These are phyloP conservation scores for Neckera pumila DNA, from an alignment of 225 moss, liverwort and hornwort species.

Conservation along the genomic window DNA sequence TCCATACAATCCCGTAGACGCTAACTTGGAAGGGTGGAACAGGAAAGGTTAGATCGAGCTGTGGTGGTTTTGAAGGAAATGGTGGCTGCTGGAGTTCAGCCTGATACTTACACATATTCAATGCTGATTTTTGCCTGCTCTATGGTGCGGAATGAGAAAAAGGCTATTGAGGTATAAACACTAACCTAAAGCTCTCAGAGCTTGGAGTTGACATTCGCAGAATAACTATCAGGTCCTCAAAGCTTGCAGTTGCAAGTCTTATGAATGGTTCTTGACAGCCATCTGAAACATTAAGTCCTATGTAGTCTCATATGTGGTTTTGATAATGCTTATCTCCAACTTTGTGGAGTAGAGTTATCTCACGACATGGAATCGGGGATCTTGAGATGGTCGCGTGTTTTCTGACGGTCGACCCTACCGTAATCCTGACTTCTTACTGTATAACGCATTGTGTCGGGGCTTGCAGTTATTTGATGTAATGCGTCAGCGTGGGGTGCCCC, in stretches of 20 bases:
- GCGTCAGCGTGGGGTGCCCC: constrained; percentile 25
- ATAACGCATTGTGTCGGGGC: neutral
- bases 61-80: constrained; percentile 45
- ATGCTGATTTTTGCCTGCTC: constrained; percentile 67
- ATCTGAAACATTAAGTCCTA: neutral
- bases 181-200: neutral
- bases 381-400: neutral
- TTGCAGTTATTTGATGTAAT: constrained; percentile 38
- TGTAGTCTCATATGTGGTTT: neutral
- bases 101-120: constrained; percentile 49
- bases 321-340: neutral
- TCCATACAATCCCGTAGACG: neutral
- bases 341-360: neutral
- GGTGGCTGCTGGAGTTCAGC: constrained; percentile 40
- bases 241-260: neutral
- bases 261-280: neutral
- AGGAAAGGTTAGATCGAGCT: constrained; percentile 61
- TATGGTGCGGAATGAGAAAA: constrained; percentile 33
- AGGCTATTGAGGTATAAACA: constrained; percentile 32
- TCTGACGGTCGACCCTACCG: neutral
- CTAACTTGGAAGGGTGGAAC: constrained; percentile 19
- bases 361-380: neutral
- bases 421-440: neutral
- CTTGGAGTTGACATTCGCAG: neutral
- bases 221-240: neutral